phyloP scores from a whole-genome alignment of 345 rosid genomes.

The Passiflora organensis region DNA sequence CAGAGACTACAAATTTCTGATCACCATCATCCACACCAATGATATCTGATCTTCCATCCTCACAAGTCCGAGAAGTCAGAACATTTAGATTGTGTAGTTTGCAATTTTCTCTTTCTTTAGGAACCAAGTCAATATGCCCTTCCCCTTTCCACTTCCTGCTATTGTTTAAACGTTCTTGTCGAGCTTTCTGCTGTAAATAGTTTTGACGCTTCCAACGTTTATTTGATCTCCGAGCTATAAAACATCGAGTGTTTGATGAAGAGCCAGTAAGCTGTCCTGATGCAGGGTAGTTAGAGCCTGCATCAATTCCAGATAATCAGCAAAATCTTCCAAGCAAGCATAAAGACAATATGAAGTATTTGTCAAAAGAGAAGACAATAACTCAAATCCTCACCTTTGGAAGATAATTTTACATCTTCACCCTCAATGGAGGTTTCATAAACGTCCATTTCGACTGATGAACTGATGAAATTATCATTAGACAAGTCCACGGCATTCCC shows the following conservation, averaged over 20 bases:
- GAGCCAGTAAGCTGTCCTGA: slow-evolving; percentile 39
- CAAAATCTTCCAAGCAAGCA: background rate
- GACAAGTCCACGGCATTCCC: slow-evolving; percentile 54
- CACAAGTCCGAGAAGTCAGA: slow-evolving; percentile 21
- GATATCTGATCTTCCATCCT: slow-evolving; percentile 34
- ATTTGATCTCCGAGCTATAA: slow-evolving; percentile 49
- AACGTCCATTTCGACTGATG: slow-evolving; percentile 86
- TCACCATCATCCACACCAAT: slow-evolving; percentile 36
- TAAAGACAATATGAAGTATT: background rate
- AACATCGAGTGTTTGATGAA: slow-evolving; percentile 54
- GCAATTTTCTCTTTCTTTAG: slow-evolving; percentile 32
- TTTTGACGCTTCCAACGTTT: slow-evolving; percentile 89
- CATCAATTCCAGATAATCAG: slow-evolving; percentile 12
- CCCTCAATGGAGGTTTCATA: slow-evolving; percentile 43
- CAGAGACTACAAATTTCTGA: slow-evolving; percentile 26
- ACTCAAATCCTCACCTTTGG: slow-evolving; percentile 37
- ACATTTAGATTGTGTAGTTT: slow-evolving; percentile 24
- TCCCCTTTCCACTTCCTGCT: slow-evolving; percentile 96
- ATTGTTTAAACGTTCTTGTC: slow-evolving; percentile 83
- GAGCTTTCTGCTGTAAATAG: slow-evolving; percentile 80
- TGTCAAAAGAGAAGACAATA: background rate
- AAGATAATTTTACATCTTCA: slow-evolving; percentile 28
- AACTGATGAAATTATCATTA: slow-evolving; percentile 46
- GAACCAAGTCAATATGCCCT: slow-evolving; percentile 35
- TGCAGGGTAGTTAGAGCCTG: slow-evolving; percentile 50